Evolutionary conservation across 345 rosid species (phyloP).

Genomic region (Trapa incisa): DNA sequence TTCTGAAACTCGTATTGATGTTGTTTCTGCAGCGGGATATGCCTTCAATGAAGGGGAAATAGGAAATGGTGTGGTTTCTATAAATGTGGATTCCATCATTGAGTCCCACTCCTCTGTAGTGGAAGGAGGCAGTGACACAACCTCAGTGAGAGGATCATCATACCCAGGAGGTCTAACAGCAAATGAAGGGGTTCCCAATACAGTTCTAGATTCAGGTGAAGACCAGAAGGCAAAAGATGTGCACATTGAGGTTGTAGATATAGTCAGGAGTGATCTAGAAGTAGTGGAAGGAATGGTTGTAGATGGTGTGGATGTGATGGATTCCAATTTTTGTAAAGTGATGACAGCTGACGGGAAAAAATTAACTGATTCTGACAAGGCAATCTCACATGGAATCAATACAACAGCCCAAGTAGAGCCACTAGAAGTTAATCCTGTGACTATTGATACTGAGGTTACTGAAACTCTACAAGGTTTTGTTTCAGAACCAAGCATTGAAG

Average conservation of each 20-base stretch:
- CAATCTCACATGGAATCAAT: conserved; percentile 1
- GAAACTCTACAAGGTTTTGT: background rate
- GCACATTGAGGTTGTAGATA: background rate
- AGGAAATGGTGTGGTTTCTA: background rate
- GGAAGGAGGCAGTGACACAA: conserved; percentile 7
- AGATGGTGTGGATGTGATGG: conserved; percentile 1
- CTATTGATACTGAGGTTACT: background rate
- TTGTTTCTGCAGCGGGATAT: conserved; percentile 15
- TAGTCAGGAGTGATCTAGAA: background rate
- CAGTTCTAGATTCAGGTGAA: background rate
- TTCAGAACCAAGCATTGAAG: conserved; percentile 1
- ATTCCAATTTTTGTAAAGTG: background rate
- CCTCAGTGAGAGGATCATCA: background rate
- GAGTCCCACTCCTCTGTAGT: conserved; percentile 4
- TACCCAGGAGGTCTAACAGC: background rate
- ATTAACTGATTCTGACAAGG: conserved; percentile 11
- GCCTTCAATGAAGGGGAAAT: conserved; percentile 8
- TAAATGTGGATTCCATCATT: conserved; percentile 1
- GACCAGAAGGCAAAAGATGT: background rate
- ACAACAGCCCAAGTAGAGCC: background rate
- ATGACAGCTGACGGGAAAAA: conserved; percentile 21
- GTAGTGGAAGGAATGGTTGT: background rate
- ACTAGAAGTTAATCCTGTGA: background rate
- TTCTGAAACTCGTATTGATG: conserved; percentile 3
- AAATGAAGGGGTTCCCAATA: conserved; percentile 5